Conservation (phyloP, 1,284 basidiomycete genomes). For the Clitocybe nebularis region DNA sequence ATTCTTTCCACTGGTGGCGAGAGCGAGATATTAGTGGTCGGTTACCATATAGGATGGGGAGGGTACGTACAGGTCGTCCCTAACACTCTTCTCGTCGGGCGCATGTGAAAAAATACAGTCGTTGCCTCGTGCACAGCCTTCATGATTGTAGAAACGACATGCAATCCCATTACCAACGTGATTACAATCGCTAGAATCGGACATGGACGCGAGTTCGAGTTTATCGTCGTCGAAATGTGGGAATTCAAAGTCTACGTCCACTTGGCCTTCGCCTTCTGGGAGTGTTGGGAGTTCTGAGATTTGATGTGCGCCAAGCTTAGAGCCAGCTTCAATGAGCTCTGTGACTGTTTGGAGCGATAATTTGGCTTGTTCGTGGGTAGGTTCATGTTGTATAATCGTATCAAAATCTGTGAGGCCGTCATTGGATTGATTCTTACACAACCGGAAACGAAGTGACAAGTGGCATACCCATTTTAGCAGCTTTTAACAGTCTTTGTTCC, state of each 20-base stretch:
- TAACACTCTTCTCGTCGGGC: slow-evolving; percentile 46
- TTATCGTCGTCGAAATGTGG: slow-evolving; percentile 31
- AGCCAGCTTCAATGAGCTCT: slow-evolving; percentile 21
- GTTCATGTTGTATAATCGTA: slow-evolving; percentile 31
- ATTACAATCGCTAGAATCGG: slow-evolving; percentile 45
- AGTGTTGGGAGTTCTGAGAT: slow-evolving; percentile 14
- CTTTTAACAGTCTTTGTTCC: slow-evolving; percentile 28
- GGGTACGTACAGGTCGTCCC: slow-evolving; percentile 42
- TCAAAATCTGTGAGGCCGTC: slow-evolving; percentile 31
- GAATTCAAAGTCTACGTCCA: slow-evolving; percentile 29
- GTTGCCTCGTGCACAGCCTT: slow-evolving; percentile 36
- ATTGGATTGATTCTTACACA: background rate
- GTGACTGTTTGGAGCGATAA: slow-evolving; percentile 25
- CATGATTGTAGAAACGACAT: slow-evolving; percentile 50
- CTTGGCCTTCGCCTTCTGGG: slow-evolving; percentile 13
- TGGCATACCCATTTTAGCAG: slow-evolving; percentile 33
- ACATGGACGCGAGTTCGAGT: slow-evolving; percentile 28
- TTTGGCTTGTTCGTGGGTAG: slow-evolving; percentile 25
- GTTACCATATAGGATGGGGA: background rate
- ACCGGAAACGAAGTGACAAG: too few relatives aligned
- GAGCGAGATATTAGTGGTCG: background rate
- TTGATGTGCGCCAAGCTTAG: slow-evolving; percentile 21
- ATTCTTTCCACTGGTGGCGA: slow-evolving; percentile 31
- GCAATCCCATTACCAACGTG: slow-evolving; percentile 47
- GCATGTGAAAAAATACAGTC: slow-evolving; percentile 45